Evolutionary conservation across 441 rosid genomes (phyloP), one percentile per base, ranked within the genome.

Genomic region (Aquilaria agallochum): DNA sequence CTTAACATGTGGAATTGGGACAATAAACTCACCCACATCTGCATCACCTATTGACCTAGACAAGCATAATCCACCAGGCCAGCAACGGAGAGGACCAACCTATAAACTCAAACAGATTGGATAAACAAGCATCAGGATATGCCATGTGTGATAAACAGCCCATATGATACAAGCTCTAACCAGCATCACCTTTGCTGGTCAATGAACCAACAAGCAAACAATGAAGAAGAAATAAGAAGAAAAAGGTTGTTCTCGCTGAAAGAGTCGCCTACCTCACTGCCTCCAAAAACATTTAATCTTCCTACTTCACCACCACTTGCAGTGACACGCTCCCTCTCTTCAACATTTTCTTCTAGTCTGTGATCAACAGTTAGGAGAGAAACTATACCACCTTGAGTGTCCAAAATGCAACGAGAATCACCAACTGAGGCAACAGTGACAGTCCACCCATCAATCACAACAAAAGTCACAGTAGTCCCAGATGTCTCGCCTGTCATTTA

Each of bases 251-350:
- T 13, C 54, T 31, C 20, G 1, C 32, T 48, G 58, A 27, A 62
- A 58, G 5, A 66, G 69, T 57, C 63, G 6, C 54, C 55, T 79
- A 94, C 99, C 97, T 84, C 92, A 75, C 87, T 91, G 67, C 96
- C 95, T 55, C 99, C 97, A 50, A 81, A 94, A 66, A 87, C 79
- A 70, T 91, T 89, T 62, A 94, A 92, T 72, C 99, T 85, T 66
- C 99, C 99, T 8, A 91, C 99, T 85, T 94, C 97, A 65, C 99
- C 99, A 12, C 99, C 99, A 72, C 99, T 91, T 56, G 99, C 99
- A 76, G 97, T 94, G 69, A 94, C 90, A 49, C 99, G 97, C 76
- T 91, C 97, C 73, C 99, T 82, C 81, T 94, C 99, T 79, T 89
- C 97, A 15, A 36, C 94, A 76, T 94, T 94, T 76, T 94, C 99